These are phyloP conservation scores for Azolla pinnata DNA, from an alignment of 75 land plant species.

Conservation along the genomic window DNA sequence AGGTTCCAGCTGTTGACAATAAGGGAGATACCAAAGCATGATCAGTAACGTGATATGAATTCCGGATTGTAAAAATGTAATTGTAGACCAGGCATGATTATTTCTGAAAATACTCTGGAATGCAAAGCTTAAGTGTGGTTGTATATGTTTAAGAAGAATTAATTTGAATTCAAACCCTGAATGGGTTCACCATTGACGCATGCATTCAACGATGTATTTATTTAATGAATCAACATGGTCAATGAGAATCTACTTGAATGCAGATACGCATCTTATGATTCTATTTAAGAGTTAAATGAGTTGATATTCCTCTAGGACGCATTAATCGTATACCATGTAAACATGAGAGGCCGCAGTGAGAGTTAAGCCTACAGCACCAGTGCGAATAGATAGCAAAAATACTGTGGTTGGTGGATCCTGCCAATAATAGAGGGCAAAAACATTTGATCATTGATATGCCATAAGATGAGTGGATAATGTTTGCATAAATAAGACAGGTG, in stretches of 20 bases:
- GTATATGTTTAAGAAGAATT: too few species aligned
- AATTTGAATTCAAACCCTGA: too few species aligned
- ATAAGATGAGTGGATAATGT: neutral
- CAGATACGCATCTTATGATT: too few species aligned
- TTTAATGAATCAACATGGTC: too few species aligned
- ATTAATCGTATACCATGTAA: constrained; percentile 21
- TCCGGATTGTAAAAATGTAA: too few species aligned
- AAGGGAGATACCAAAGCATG: constrained; percentile 7
- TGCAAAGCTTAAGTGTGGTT: too few species aligned
- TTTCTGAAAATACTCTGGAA: too few species aligned
- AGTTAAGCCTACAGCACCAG: constrained; percentile 40
- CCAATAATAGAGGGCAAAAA: neutral
- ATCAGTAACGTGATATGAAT: too few species aligned
- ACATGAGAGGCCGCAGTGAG: constrained; percentile 43
- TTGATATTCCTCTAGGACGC: neutral
- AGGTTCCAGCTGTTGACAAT: constrained; percentile 28
- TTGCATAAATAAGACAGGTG: neutral
- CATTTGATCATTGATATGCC: neutral
- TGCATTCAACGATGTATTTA: too few species aligned
- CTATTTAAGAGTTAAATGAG: neutral
- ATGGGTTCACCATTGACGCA: too few species aligned
- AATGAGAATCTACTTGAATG: too few species aligned
- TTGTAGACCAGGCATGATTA: too few species aligned
- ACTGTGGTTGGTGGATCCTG: constrained; percentile 46
- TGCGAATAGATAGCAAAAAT: constrained; percentile 36